Evolutionary conservation across 306 rosid genomes (phyloP).

Genomic region (Cucumis cinereus): DNA sequence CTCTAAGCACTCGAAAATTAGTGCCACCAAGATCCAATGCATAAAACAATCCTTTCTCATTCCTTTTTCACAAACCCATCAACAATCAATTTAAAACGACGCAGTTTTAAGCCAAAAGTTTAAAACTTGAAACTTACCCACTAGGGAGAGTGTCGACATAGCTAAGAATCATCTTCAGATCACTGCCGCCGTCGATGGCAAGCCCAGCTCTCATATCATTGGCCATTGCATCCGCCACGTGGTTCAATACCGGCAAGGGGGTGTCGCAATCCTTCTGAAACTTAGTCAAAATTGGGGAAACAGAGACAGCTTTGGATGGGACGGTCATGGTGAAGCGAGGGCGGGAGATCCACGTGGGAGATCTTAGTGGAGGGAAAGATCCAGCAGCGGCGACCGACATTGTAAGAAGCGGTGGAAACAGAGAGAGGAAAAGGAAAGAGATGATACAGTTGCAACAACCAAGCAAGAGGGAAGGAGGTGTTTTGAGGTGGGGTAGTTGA

Average conservation of each 20-base stretch:
- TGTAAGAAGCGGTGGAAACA: neutral
- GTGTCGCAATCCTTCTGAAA: constrained; percentile 56
- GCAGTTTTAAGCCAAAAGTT: neutral
- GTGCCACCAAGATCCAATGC: constrained; percentile 97
- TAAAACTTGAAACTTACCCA: constrained; percentile 33
- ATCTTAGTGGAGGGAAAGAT: constrained; percentile 26
- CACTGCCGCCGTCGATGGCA: constrained; percentile 32
- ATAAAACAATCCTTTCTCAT: constrained; percentile 79
- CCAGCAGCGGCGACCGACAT: constrained; percentile 47
- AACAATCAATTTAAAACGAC: neutral
- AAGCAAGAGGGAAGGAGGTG: neutral
- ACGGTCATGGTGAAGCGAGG: constrained; percentile 39
- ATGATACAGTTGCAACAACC: neutral
- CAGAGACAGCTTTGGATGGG: constrained; percentile 41
- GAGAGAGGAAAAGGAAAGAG: neutral
- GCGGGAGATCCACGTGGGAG: constrained; percentile 4
- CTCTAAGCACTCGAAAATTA: constrained; percentile 77
- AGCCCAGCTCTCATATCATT: constrained; percentile 72
- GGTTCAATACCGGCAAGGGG: constrained; percentile 55
- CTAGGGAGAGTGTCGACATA: constrained; percentile 64
- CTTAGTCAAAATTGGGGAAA: constrained; percentile 32
- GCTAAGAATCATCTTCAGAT: constrained; percentile 83
- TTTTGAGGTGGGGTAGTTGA: constrained; percentile 1
- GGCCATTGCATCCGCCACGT: constrained; percentile 58
- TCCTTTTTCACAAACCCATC: constrained; percentile 30